Conservation (phyloP, 257 asterid genomes). For the Scutellaria minor region DNA sequence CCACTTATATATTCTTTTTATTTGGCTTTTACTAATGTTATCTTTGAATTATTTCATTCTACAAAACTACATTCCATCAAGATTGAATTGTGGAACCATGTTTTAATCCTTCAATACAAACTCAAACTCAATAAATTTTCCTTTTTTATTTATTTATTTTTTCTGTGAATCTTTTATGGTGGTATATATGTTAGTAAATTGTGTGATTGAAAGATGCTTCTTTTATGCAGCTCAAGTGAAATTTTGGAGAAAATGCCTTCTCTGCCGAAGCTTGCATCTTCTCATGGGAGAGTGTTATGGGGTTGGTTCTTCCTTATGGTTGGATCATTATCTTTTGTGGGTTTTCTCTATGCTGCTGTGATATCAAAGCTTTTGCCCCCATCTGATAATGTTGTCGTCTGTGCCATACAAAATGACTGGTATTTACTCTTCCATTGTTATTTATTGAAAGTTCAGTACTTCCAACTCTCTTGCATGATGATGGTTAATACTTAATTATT, state of each 20-base stretch:
- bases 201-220: not conserved
- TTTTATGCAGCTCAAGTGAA: constrained; percentile 33
- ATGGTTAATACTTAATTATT: not conserved
- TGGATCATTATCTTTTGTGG: constrained; percentile 50
- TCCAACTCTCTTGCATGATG: not conserved
- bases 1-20: too few relatives aligned
- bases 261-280: constrained; percentile 33
- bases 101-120: not conserved
- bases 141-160: not conserved
- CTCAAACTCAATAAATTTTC: not conserved
- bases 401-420: constrained; percentile 69
- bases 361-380: constrained; percentile 63
- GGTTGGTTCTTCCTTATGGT: constrained; percentile 53
- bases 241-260: constrained; percentile 32
- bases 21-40: not conserved
- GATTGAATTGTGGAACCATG: not conserved
- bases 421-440: constrained; percentile 20
- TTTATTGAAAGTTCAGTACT: not conserved
- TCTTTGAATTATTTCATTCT: not conserved
- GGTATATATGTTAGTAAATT: not conserved
- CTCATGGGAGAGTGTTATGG: constrained; percentile 49
- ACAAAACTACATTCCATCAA: not conserved
- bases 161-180: not conserved
- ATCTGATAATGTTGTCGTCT: constrained; percentile 51
- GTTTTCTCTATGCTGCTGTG: constrained; percentile 56